These are phyloP conservation scores for Metschnikowia vanudenii DNA, from an alignment of 805 yeast species.

Conservation along the genomic window DNA sequence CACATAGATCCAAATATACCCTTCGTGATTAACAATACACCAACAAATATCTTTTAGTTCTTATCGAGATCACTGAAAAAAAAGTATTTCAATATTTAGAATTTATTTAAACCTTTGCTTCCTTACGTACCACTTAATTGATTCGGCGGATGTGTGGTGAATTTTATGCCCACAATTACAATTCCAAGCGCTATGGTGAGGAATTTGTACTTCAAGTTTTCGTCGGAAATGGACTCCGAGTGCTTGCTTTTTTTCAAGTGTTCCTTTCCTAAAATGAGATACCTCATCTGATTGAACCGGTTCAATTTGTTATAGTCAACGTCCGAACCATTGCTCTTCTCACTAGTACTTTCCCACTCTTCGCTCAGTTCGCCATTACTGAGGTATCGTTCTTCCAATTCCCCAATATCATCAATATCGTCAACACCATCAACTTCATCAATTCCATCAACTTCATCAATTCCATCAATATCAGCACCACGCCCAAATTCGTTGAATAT, in stretches of 20 bases:
- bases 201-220: slow-evolving; percentile 41
- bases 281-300: slow-evolving; percentile 35
- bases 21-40: no score
- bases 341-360: slow-evolving; percentile 19
- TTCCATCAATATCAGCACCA: slow-evolving; percentile 15
- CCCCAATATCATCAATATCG: slow-evolving; percentile 12
- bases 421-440: slow-evolving; percentile 5
- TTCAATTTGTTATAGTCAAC: slow-evolving; percentile 26
- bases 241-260: slow-evolving; percentile 18
- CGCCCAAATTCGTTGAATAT: slow-evolving; percentile 2
- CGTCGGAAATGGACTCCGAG: slow-evolving; percentile 34
- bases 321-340: slow-evolving; percentile 14
- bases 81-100: no score
- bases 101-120: background rate
- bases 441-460: background rate
- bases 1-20: no score
- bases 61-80: no score
- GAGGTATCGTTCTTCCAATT: slow-evolving; percentile 2
- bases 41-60: no score
- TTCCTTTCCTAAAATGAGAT: slow-evolving; percentile 33
- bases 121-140: slow-evolving; percentile 5
- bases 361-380: slow-evolving; percentile 13
- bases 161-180: slow-evolving; percentile 37
- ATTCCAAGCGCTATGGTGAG: slow-evolving; percentile 44
- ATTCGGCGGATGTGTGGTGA: slow-evolving; percentile 27